A percentile compares a stretch with the other conserved stretches of the same genome.
Conservation (phyloP, 164 flowering plant genomes). For the Vitis labrusca region DNA sequence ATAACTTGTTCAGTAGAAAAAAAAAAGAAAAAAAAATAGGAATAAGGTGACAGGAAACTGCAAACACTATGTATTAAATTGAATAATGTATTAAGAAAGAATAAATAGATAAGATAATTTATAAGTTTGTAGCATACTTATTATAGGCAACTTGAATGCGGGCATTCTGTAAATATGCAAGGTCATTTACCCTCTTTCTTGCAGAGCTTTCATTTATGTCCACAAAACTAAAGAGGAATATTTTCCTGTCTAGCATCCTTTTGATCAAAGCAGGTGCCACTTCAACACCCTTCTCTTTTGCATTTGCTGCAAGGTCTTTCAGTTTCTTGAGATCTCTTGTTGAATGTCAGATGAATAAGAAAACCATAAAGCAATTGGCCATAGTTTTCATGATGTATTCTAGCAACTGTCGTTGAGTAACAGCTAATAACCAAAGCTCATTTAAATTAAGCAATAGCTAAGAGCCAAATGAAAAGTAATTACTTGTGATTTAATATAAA, state of each 20-base stretch:
- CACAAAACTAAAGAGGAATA: conserved; percentile 72
- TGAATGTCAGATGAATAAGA: conserved; percentile 2
- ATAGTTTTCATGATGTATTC: too few relatives aligned
- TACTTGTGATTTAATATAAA: too few relatives aligned
- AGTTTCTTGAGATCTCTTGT: conserved; percentile 68
- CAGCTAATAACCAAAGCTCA: too few relatives aligned
- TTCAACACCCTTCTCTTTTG: conserved; percentile 40
- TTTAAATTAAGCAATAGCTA: too few relatives aligned
- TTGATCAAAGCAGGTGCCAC: conserved; percentile 58
- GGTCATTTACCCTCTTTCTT: conserved; percentile 51
- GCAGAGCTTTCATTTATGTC: conserved; percentile 54
- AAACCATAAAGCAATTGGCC: not conserved
- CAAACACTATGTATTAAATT: not conserved
- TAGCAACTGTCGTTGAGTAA: too few relatives aligned
- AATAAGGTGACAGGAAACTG: not conserved
- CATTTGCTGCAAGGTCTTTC: conserved; percentile 42
- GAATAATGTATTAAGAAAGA: not conserved
- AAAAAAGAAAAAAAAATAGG: conserved; percentile 1
- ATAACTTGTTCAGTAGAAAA: conserved; percentile 41
- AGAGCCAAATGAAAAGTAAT: too few relatives aligned
- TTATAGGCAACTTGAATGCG: conserved; percentile 54
- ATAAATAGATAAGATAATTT: not conserved
- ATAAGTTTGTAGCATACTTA: conserved; percentile 36
- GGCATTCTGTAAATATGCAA: conserved; percentile 54
- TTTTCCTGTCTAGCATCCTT: conserved; percentile 66